These are phyloP conservation scores for Acidomyces sp. DNA, from an alignment of 495 filamentous ascomycete species.

Conservation along the genomic window DNA sequence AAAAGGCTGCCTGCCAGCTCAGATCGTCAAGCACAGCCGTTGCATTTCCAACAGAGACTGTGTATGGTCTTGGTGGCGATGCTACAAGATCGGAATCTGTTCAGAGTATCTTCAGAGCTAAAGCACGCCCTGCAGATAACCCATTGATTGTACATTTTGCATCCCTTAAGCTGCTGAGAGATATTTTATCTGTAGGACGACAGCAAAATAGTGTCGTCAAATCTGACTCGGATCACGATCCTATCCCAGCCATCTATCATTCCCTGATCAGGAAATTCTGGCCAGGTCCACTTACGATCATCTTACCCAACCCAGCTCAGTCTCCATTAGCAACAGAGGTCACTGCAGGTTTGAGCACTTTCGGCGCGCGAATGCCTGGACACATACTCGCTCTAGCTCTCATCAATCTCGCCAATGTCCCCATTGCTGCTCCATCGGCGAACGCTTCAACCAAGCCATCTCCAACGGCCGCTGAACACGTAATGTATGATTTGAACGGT, in stretches of 20 bases:
- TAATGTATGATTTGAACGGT: constrained; percentile 68
- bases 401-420: constrained; percentile 59
- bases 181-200: constrained; percentile 37
- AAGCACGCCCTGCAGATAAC: constrained; percentile 83
- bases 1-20: constrained; percentile 46
- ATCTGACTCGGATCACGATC: constrained; percentile 18
- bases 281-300: constrained; percentile 88
- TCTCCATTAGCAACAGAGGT: constrained; percentile 73
- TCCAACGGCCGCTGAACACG: constrained; percentile 80
- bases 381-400: constrained; percentile 73
- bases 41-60: constrained; percentile 95
- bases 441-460: constrained; percentile 88
- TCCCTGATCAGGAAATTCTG: constrained; percentile 75
- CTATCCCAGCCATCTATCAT: constrained; percentile 69
- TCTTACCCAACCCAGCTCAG: constrained; percentile 60
- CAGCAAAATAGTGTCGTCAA: neutral
- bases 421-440: constrained; percentile 86
- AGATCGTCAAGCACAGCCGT: constrained; percentile 57
- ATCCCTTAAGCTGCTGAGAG: constrained; percentile 64
- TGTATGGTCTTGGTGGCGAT: constrained; percentile 92
- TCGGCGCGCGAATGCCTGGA: constrained; percentile 81
- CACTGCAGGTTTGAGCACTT: constrained; percentile 67
- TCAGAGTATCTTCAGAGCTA: constrained; percentile 79
- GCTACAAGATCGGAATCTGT: constrained; percentile 76
- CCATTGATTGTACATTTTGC: constrained; percentile 86